Base-by-base conservation (phyloP, 345 rosid genomes). In the Mercurialis annua region DNA sequence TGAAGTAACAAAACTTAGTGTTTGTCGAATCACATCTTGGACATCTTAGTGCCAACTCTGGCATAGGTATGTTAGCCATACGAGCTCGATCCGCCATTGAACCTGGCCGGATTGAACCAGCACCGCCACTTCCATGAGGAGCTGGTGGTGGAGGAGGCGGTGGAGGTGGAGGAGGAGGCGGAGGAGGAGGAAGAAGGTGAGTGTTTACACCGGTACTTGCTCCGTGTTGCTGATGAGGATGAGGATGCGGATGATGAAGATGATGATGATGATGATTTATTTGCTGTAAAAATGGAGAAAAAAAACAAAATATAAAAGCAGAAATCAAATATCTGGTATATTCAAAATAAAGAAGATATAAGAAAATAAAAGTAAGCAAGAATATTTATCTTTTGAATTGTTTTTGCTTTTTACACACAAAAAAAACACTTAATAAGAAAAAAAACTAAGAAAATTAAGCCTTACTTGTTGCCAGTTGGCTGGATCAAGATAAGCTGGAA, bases 401-500 rank as follows among this genome's bases (percentile, higher is more conserved):
- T 17, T 69, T 47, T 49, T 65, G 60, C 76, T 73, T 70, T 86
- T 68, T 66, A 49, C 47, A 60, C 70, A 56, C n/a, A 56, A 71
- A 75, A 73, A 77, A 56, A 50, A 50, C 7, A 56, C 59, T 36
- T 15, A 66, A 58, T 17, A 24, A 59, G 46, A 40, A 69, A 61
- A 43, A 67, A 21, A n/a, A 20, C 49, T 43, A 27, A 54, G 24
- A 44, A 59, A 40, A 7, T 69, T 73, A 79, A 67, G 1, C 65
- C 88, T 70, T 83, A 90, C 97, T 76, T 86, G 96, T 64, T 87
- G 97, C 97, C 97, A 94, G 90, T 91, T 91, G 84, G 90, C 73
- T 62, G 92, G 97, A 89, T 91, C 99, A 83, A 89, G 95, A 84
- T 94, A 91, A 82, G 95, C 82, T 80, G 96, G 93, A 67, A 91